phyloP scores from a whole-genome alignment of 345 rosid genomes.

The Bruguiera parviflora region DNA sequence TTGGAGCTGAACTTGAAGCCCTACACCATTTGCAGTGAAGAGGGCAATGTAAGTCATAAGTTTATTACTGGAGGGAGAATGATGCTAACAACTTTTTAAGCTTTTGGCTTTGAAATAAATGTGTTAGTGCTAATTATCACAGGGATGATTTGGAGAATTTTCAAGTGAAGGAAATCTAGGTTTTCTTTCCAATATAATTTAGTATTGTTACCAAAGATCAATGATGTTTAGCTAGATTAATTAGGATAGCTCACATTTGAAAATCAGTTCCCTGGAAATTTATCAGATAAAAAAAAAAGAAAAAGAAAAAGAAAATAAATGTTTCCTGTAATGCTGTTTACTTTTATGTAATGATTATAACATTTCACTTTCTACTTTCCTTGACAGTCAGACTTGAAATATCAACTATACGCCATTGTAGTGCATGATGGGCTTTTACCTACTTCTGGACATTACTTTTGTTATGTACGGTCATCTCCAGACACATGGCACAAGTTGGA shows the following conservation, averaged over 20 bases:
- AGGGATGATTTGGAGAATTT: no score
- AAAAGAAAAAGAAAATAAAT: no score
- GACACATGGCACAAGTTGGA: slow-evolving; percentile 69
- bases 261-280: background rate
- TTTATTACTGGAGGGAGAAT: no score
- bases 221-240: background rate
- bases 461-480: slow-evolving; percentile 65
- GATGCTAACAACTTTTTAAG: no score
- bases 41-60: slow-evolving; percentile 41
- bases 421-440: slow-evolving; percentile 60
- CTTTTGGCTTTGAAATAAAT: no score
- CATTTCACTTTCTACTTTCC: background rate
- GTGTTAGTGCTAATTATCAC: no score
- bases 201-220: background rate
- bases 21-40: slow-evolving; percentile 34
- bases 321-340: background rate
- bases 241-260: background rate
- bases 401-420: slow-evolving; percentile 70
- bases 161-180: background rate
- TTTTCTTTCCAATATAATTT: background rate
- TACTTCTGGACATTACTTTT: slow-evolving; percentile 69
- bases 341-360: background rate
- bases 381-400: slow-evolving; percentile 46
- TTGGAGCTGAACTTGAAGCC: slow-evolving; percentile 76
- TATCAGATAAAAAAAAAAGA: no score